Base-by-base conservation (phyloP, 805 yeast species). In the Candida quercuum region DNA sequence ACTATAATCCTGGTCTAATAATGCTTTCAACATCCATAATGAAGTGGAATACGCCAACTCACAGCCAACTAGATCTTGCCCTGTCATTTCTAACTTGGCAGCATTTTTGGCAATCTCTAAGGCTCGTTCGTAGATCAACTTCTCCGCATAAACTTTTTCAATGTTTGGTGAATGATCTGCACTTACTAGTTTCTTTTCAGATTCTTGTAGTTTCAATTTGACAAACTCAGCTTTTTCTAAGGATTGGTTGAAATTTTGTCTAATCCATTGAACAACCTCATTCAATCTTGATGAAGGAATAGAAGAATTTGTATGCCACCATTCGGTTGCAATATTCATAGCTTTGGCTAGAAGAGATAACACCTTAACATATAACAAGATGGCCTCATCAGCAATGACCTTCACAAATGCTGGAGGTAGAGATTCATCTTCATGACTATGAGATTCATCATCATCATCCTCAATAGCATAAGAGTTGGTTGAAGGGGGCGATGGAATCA, bases 21-120 rank as follows among this genome's bases (percentile, higher is more conserved):
- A 65, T 1, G 96, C 87, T 55, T 87, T 94, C 52, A 91, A 66
- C 96, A 91, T 87, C 97, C 97, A 91, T 36, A 91, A 76, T 0
- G 96, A 81, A 0, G 96, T 86, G 4, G 94, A 86, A 57, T 91
- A 91, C 8, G 91, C 84, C 41, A 85, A 62, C 60, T 89, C 96
- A 61, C 97, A 89, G 6, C 83, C 84, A 15, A 68, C 65, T 35
- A 85, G 57, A 52, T 82, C 88, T 25, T 54, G 52, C 32, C 85
- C 85, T 28, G 72, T 75, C 50, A 88, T 68, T 61, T 91, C 99
- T 56, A 82, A 79, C 39, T 84, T 81, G 0, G 98, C 98, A 1
- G 98, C 96, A 35, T 78, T 78, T 50, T 95, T 76, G 3, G 96
- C 85, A 67, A 89, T 86, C 53, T 91, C 98, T 52, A 91, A 71